Percentiles rank a stretch among this genome's conserved stretches.
Evolutionary conservation across 768 basidiomycete genomes (phyloP).

Genomic region (Mycena epipterygia): DNA sequence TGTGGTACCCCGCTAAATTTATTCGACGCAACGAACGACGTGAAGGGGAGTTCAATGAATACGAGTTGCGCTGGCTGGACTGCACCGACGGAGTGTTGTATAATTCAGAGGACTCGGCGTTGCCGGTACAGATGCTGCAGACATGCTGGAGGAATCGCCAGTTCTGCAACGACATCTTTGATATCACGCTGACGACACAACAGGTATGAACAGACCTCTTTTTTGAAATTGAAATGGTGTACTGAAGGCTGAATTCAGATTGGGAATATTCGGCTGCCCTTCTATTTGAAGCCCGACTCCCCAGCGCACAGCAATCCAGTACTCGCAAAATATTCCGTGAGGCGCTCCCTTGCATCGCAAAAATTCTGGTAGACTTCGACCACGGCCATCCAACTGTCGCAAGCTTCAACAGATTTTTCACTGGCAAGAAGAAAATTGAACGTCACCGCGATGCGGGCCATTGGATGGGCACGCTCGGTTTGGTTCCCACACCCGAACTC

Average conservation of each 20-base stretch:
- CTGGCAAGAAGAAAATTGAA: not conserved
- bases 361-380: not conserved
- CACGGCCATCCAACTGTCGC: not conserved
- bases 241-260: not conserved
- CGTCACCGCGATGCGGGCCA: not conserved
- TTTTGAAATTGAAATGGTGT: not conserved
- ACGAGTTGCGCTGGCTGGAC: constrained; percentile 5
- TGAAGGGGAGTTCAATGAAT: not conserved
- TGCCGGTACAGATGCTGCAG: not conserved
- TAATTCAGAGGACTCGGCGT: not conserved
- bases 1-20: constrained; percentile 14
- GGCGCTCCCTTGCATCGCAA: not conserved
- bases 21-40: not conserved
- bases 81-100: constrained; percentile 4
- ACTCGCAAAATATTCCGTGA: not conserved
- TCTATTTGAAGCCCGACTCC: constrained; percentile 1
- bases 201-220: not conserved
- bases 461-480: constrained; percentile 1
- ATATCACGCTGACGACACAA: not conserved
- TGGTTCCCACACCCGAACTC: not conserved
- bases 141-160: not conserved
- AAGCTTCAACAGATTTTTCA: not conserved
- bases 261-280: not conserved
- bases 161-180: not conserved
- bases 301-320: not conserved